Conservation (phyloP, 192 early-diverging fungal genomes). For the Glomus cerebriforme region DNA sequence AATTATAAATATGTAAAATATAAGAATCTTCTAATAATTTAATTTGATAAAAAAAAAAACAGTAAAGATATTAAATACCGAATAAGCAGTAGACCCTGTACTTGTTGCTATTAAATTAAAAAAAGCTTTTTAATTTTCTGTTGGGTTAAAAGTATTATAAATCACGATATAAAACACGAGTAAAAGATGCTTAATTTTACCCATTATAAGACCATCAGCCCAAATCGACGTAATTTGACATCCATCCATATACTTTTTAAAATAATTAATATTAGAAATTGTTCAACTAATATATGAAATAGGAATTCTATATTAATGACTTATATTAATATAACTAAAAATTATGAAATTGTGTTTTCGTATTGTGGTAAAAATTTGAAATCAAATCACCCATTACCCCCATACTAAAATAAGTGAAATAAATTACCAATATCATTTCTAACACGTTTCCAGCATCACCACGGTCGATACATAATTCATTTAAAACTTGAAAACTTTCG, state of each 20-base stretch:
- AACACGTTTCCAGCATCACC: constrained; percentile 87
- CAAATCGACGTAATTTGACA: constrained; percentile 90
- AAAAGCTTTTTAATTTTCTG: no score
- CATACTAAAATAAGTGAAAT: background rate
- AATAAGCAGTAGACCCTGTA: constrained; percentile 89
- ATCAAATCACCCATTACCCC: no score
- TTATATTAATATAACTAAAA: no score
- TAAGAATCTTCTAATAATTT: background rate
- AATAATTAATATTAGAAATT: background rate
- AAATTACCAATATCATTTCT: constrained; percentile 61
- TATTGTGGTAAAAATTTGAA: no score
- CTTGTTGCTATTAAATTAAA: constrained; percentile 63
- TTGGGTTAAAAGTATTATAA: background rate
- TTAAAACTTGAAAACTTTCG: constrained; percentile 81
- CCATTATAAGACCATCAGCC: constrained; percentile 88
- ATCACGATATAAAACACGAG: no score
- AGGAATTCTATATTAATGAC: no score
- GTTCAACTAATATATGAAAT: no score
- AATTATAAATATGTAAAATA: constrained; percentile 30
- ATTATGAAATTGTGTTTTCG: no score
- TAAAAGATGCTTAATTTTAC: background rate
- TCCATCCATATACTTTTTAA: constrained; percentile 59
- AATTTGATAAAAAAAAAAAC: background rate
- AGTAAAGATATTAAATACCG: constrained; percentile 44
- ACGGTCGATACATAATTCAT: constrained; percentile 91